Evolutionary conservation across 2,329 filamentous ascomycete species (phyloP).

Genomic region (Ascosphaera aggregata): DNA sequence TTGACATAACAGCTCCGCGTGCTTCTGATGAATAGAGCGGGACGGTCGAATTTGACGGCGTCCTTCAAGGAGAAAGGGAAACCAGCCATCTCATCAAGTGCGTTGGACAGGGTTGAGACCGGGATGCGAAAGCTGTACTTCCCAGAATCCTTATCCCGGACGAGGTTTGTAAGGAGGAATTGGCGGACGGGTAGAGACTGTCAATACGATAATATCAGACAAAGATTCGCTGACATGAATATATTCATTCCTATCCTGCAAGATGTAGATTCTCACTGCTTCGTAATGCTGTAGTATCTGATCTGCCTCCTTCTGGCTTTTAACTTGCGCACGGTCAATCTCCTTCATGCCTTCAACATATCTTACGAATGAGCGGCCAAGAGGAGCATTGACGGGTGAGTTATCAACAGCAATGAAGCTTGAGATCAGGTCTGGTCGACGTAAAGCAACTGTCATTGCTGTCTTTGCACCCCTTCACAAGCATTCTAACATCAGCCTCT

Average conservation of each 20-base stretch:
- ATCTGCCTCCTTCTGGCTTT: constrained; percentile 55
- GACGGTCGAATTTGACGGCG: constrained; percentile 44
- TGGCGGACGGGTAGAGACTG: constrained; percentile 56
- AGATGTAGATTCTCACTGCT: constrained; percentile 22
- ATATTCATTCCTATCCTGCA: background rate
- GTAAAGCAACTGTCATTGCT: constrained; percentile 59
- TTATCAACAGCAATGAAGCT: constrained; percentile 68
- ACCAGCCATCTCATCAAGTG: constrained; percentile 55
- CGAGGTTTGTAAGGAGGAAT: constrained; percentile 73
- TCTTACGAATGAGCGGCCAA: constrained; percentile 45
- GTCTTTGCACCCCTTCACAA: constrained; percentile 53
- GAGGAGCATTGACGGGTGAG: constrained; percentile 52
- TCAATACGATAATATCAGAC: background rate
- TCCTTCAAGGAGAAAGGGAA: constrained; percentile 65
- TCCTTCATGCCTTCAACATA: constrained; percentile 43
- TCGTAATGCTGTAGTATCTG: constrained; percentile 55
- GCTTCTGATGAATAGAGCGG: constrained; percentile 42
- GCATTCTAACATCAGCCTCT: background rate
- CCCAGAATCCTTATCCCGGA: constrained; percentile 28
- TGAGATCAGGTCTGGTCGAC: constrained; percentile 37
- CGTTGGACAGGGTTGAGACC: constrained; percentile 40
- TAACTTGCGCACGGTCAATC: constrained; percentile 46
- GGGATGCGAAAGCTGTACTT: constrained; percentile 58
- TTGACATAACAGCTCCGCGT: constrained; percentile 11
- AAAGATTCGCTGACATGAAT: background rate